These are phyloP conservation scores for Talaromyces sp. DNA, from an alignment of 2,329 filamentous ascomycete genomes.

Conservation along the genomic window DNA sequence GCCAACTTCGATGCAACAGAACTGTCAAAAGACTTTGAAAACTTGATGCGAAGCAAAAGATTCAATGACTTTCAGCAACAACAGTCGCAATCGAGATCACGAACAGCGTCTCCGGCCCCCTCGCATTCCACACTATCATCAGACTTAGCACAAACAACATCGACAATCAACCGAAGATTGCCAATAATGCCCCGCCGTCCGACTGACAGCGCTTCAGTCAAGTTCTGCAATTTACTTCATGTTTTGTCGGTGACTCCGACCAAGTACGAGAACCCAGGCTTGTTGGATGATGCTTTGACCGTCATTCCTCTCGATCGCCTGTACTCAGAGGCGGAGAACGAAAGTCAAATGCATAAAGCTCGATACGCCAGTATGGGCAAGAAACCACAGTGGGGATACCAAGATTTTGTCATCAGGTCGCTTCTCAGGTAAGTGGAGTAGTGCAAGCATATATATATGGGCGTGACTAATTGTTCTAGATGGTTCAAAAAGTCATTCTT, in stretches of 20 bases:
- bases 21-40: constrained; percentile 78
- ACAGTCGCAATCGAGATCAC: constrained; percentile 54
- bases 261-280: constrained; percentile 92
- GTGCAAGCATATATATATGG: background rate
- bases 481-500: constrained; percentile 98
- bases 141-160: constrained; percentile 26
- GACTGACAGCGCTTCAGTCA: constrained; percentile 64
- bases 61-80: constrained; percentile 73
- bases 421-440: constrained; percentile 64
- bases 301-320: constrained; percentile 85
- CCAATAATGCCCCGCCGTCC: constrained; percentile 74
- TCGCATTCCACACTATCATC: constrained; percentile 38
- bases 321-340: constrained; percentile 90
- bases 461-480: constrained; percentile 42
- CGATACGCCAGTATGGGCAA: constrained; percentile 83
- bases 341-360: constrained; percentile 79
- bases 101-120: constrained; percentile 54
- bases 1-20: constrained; percentile 52
- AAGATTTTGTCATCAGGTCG: constrained; percentile 90
- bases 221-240: constrained; percentile 77
- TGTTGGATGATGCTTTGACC: constrained; percentile 86
- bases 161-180: constrained; percentile 43
- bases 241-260: constrained; percentile 82
- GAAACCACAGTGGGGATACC: constrained; percentile 90
- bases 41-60: constrained; percentile 78